phyloP scores from a whole-genome alignment of 208 protist species.

The Spongospora subterranea region DNA sequence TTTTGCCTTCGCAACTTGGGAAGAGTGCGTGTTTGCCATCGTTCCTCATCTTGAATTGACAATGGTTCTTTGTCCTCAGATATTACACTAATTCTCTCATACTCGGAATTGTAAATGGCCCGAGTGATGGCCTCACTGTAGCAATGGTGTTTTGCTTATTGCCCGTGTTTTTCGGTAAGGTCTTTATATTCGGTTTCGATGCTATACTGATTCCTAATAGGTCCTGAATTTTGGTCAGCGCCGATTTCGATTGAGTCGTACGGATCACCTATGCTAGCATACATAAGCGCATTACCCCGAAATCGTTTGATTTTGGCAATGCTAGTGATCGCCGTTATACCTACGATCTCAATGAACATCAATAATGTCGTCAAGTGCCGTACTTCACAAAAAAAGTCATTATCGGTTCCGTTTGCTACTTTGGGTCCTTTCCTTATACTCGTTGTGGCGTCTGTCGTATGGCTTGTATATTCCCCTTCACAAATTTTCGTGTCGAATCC shows the following conservation, averaged over 20 bases:
- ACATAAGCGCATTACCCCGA: background rate
- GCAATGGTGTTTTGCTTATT: background rate
- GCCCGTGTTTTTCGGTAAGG: constrained; percentile 36
- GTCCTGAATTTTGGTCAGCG: constrained; percentile 20
- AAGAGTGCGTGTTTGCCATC: background rate
- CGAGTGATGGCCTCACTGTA: background rate
- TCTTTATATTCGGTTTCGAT: background rate
- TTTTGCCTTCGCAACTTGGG: constrained; percentile 36
- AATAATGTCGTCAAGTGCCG: background rate
- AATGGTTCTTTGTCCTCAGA: background rate
- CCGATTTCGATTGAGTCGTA: background rate
- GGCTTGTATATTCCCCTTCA: background rate
- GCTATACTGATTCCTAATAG: background rate
- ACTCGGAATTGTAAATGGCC: constrained; percentile 14
- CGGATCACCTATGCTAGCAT: background rate
- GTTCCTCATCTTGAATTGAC: background rate
- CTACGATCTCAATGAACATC: constrained; percentile 2
- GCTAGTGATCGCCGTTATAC: background rate
- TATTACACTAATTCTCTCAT: background rate
- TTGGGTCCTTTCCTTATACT: constrained; percentile 40
- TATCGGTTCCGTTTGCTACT: background rate
- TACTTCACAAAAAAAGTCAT: background rate
- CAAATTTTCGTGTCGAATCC: background rate
- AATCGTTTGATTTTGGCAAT: background rate
- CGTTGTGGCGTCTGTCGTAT: background rate